Evolutionary conservation across 2,329 filamentous ascomycete species (phyloP).

Genomic region (Phialophora macrospora): DNA sequence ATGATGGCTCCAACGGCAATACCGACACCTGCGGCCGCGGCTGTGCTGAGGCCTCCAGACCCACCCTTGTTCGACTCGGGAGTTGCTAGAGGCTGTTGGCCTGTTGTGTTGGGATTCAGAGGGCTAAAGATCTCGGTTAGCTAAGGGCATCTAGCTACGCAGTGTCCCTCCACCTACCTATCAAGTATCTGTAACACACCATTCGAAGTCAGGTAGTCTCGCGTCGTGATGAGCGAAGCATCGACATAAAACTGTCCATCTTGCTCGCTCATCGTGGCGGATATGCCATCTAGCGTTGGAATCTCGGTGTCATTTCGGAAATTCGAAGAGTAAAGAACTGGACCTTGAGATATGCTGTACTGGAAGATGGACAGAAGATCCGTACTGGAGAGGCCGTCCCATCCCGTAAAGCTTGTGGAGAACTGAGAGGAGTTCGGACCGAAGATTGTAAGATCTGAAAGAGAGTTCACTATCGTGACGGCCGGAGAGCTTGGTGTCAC

Average conservation of each 20-base stretch:
- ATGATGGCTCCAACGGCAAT: slow-evolving; percentile 35
- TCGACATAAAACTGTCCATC: slow-evolving; percentile 56
- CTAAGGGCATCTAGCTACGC: too few relatives aligned
- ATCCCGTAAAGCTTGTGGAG: slow-evolving; percentile 59
- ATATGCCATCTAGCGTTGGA: slow-evolving; percentile 52
- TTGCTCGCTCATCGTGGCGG: slow-evolving; percentile 53
- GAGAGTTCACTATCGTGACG: slow-evolving; percentile 46
- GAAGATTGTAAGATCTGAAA: slow-evolving; percentile 59
- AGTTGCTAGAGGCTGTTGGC: slow-evolving; percentile 8
- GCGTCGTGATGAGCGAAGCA: slow-evolving; percentile 56
- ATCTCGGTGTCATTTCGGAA: slow-evolving; percentile 49
- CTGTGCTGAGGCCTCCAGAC: slow-evolving; percentile 29
- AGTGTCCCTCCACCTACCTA: slow-evolving; percentile 48
- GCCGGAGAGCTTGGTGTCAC: slow-evolving; percentile 30
- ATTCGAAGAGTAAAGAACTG: slow-evolving; percentile 58
- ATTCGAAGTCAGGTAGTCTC: slow-evolving; percentile 59
- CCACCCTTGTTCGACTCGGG: slow-evolving; percentile 3
- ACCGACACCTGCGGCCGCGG: slow-evolving; percentile 33
- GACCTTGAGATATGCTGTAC: slow-evolving; percentile 67
- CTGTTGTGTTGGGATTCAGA: slow-evolving; percentile 33
- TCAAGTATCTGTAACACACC: slow-evolving; percentile 65
- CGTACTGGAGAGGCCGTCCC: slow-evolving; percentile 54
- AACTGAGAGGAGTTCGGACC: slow-evolving; percentile 67
- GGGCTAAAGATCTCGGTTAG: slow-evolving; percentile 7
- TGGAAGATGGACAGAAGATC: slow-evolving; percentile 60